Evolutionary conservation across 345 rosid species (phyloP).

Genomic region (Microthlaspi erraticum): DNA sequence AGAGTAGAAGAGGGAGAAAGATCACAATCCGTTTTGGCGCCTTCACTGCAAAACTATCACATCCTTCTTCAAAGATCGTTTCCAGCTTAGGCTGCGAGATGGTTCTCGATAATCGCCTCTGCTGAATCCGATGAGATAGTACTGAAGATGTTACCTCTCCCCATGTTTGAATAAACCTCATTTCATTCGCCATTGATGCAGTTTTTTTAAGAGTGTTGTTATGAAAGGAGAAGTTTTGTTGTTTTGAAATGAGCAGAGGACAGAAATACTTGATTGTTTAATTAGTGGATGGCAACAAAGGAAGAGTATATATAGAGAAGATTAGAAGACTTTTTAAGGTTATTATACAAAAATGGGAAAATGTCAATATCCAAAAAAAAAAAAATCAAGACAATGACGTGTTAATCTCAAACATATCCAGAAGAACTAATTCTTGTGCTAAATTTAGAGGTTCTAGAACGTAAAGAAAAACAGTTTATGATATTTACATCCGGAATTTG

Average conservation of each 20-base stretch:
- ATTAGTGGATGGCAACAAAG: constrained; percentile 1
- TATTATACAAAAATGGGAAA: constrained; percentile 9
- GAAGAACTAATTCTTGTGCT: background rate
- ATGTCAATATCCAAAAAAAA: constrained; percentile 23
- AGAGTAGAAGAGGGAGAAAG: constrained; percentile 48
- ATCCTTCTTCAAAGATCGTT: constrained; percentile 55
- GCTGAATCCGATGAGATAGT: constrained; percentile 40
- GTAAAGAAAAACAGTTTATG: constrained; percentile 4
- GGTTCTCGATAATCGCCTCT: constrained; percentile 33
- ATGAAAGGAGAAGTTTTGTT: background rate
- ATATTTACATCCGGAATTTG: too few relatives aligned
- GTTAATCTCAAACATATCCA: background rate
- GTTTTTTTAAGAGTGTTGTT: constrained; percentile 19
- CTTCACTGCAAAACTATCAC: constrained; percentile 32
- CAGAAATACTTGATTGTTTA: constrained; percentile 6
- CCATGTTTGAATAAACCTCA: constrained; percentile 47
- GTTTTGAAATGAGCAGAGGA: constrained; percentile 9
- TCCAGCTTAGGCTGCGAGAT: constrained; percentile 44
- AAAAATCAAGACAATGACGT: constrained; percentile 17
- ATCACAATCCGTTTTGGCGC: constrained; percentile 43
- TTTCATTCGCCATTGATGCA: constrained; percentile 47
- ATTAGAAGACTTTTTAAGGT: constrained; percentile 30
- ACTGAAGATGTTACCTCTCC: constrained; percentile 50
- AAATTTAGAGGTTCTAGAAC: constrained; percentile 34
- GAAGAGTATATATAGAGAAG: constrained; percentile 20